Conservation (phyloP, 352 stramenopile species). For the Phytophthora brassicae region DNA sequence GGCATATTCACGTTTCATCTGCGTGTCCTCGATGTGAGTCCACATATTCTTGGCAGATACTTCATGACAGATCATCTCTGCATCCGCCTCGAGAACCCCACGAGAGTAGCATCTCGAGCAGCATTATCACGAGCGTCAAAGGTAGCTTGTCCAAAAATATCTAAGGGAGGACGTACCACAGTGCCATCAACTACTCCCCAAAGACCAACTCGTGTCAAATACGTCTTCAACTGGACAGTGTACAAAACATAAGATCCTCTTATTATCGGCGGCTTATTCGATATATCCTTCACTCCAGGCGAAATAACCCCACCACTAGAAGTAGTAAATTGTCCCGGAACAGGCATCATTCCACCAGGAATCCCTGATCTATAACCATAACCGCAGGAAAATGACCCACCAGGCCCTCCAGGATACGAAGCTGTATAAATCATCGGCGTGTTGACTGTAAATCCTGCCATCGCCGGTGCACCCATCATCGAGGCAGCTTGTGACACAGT, state of each 20-base stretch:
- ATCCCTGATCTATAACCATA: too few species aligned
- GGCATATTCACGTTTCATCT: conserved; percentile 12
- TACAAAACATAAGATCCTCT: conserved; percentile 9
- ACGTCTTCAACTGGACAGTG: conserved; percentile 5
- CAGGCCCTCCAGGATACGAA: too few species aligned
- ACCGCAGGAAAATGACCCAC: too few species aligned
- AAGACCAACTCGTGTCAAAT: conserved; percentile 1
- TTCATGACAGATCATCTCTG: conserved; percentile 20
- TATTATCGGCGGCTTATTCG: conserved; percentile 4
- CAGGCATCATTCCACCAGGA: background rate
- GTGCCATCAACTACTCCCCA: conserved; percentile 1
- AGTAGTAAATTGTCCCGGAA: background rate
- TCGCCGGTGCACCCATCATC: too few species aligned
- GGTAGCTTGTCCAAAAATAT: background rate
- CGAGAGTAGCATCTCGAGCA: background rate
- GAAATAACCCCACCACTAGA: background rate
- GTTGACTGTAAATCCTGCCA: too few species aligned
- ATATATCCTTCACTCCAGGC: background rate
- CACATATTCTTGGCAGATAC: background rate
- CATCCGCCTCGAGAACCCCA: conserved; percentile 3
- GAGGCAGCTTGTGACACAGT: too few species aligned
- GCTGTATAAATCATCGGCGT: too few species aligned
- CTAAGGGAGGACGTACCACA: background rate
- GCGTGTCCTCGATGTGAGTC: conserved; percentile 6
- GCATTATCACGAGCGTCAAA: conserved; percentile 16